Evolutionary conservation across 1,139 yeast genomes (phyloP).

Genomic region (Pichia inconspicua): DNA sequence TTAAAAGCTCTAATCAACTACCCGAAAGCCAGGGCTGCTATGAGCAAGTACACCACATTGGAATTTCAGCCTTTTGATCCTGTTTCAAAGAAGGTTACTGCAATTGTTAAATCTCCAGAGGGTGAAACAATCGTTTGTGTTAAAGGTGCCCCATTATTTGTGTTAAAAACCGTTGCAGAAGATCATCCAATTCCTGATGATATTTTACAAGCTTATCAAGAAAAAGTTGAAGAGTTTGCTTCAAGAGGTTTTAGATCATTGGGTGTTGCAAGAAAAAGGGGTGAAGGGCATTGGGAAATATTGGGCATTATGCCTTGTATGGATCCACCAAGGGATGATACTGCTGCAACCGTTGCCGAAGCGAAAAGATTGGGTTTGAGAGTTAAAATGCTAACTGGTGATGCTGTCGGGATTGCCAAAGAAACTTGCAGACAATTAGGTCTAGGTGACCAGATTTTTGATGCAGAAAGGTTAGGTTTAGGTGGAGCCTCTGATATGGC

Average conservation of each 20-base stretch:
- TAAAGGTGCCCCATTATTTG: slow-evolving; percentile 96
- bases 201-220: slow-evolving; percentile 88
- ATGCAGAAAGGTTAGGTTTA: slow-evolving; percentile 87
- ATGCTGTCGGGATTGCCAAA: slow-evolving; percentile 3
- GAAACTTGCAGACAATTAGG: slow-evolving; percentile 43
- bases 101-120: slow-evolving; percentile 90
- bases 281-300: background rate
- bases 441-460: slow-evolving; percentile 93
- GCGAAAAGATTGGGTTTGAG: slow-evolving; percentile 6
- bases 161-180: slow-evolving; percentile 91
- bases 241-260: slow-evolving; percentile 75
- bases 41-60: slow-evolving; percentile 89
- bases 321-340: slow-evolving; percentile 3
- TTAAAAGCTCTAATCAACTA: slow-evolving; percentile 75
- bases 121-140: slow-evolving; percentile 96
- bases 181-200: slow-evolving; percentile 96
- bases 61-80: slow-evolving; percentile 98
- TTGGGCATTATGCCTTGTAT: slow-evolving; percentile 2
- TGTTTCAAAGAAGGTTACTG: slow-evolving; percentile 93
- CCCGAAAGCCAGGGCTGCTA: slow-evolving; percentile 94
- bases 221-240: slow-evolving; percentile 95
- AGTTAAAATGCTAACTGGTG: slow-evolving; percentile 60
- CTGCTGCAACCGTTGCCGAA: background rate
- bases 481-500: slow-evolving; percentile 96
- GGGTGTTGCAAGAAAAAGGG: slow-evolving; percentile 21